Conservation (phyloP, 73 alveolate genomes). For the Paramecium primaurelia region DNA sequence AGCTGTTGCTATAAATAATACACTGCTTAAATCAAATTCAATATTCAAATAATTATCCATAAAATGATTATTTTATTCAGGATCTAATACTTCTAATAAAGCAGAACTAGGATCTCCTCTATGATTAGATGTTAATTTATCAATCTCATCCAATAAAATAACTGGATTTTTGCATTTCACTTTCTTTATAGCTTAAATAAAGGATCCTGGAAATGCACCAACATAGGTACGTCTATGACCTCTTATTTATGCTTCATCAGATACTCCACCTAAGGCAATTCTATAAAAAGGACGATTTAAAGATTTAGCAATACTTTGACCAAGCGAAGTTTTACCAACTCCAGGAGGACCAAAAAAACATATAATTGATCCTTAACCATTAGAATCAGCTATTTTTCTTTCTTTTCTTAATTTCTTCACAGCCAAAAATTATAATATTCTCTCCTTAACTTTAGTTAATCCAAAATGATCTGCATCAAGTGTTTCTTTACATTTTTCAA, state of each 20-base stretch:
- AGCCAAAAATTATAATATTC: constrained; percentile 91
- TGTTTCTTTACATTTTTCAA: constrained; percentile 67
- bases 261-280: constrained; percentile 91
- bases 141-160: constrained; percentile 94
- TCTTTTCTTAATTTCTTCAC: constrained; percentile 67
- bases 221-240: constrained; percentile 97
- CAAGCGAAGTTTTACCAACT: constrained; percentile 96
- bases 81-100: constrained; percentile 92
- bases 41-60: constrained; percentile 83
- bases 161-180: constrained; percentile 90
- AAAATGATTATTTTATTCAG: constrained; percentile 89
- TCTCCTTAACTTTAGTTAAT: constrained; percentile 84
- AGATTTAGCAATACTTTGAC: constrained; percentile 88
- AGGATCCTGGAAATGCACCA: constrained; percentile 95
- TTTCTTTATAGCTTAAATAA: constrained; percentile 82
- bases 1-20: constrained; percentile 88
- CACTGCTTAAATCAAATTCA: constrained; percentile 84
- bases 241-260: constrained; percentile 95
- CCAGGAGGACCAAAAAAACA: constrained; percentile 97
- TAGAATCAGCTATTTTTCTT: constrained; percentile 50
- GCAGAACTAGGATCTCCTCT: constrained; percentile 96
- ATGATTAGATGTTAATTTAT: constrained; percentile 81
- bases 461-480: constrained; percentile 93
- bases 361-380: constrained; percentile 77
- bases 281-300: constrained; percentile 91